Evolutionary conservation across 1,284 basidiomycete species (phyloP).

Genomic region (Boletus austroedulis): DNA sequence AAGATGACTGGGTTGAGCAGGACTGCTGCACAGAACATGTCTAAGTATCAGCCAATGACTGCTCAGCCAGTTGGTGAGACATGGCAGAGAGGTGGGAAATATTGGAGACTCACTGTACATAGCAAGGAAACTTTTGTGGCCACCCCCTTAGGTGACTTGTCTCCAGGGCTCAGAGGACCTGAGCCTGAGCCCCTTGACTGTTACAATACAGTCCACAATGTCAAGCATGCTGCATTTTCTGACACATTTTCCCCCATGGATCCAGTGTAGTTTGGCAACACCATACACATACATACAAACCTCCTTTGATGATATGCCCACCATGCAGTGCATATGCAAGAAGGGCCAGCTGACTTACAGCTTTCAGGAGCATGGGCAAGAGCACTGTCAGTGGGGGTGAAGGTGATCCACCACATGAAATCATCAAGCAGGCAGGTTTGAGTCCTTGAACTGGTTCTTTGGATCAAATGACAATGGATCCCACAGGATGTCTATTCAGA

Average conservation of each 20-base stretch:
- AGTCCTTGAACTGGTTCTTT: constrained; percentile 12
- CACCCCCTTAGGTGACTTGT: constrained; percentile 62
- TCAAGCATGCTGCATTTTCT: constrained; percentile 66
- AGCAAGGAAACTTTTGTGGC: constrained; percentile 70
- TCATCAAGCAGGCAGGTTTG: constrained; percentile 47
- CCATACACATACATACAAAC: constrained; percentile 45
- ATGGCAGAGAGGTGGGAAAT: background rate
- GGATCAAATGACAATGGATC: constrained; percentile 51
- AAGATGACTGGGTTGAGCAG: constrained; percentile 72
- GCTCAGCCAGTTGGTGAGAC: constrained; percentile 2
- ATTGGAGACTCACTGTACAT: constrained; percentile 50
- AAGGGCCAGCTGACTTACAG: constrained; percentile 44
- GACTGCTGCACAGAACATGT: constrained; percentile 58
- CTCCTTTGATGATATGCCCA: background rate
- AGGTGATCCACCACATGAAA: constrained; percentile 70
- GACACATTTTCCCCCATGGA: constrained; percentile 53
- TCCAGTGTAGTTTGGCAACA: constrained; percentile 68
- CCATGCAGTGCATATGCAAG: too few species aligned
- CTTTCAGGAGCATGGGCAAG: constrained; percentile 56
- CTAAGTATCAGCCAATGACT: constrained; percentile 66
- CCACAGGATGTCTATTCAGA: constrained; percentile 46
- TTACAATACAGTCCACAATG: constrained; percentile 60
- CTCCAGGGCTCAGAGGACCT: constrained; percentile 49
- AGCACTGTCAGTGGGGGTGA: constrained; percentile 40
- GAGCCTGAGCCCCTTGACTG: constrained; percentile 48